phyloP scores from a whole-genome alignment of 1,284 basidiomycete genomes.

The Singerocomus rubriflavus region DNA sequence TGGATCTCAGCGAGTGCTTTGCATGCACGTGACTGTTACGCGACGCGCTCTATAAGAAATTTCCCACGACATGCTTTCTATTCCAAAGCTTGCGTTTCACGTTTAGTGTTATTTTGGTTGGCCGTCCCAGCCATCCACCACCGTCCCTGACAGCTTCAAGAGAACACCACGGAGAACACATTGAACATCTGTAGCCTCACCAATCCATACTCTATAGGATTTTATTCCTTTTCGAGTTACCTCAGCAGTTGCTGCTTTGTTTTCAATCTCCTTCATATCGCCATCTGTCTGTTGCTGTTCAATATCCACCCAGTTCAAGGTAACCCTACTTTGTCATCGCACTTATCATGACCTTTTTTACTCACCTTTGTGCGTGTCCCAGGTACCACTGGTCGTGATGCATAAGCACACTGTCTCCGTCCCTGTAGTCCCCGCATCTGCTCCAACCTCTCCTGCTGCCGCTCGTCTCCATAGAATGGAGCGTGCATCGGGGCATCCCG shows the following conservation, averaged over 20 bases:
- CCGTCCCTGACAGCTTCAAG: constrained; percentile 10
- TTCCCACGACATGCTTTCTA: constrained; percentile 28
- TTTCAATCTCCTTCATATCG: constrained; percentile 29
- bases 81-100: constrained; percentile 28
- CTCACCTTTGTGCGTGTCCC: constrained; percentile 8
- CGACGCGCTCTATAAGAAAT: constrained; percentile 35
- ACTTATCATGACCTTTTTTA: constrained; percentile 2
- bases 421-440: constrained; percentile 40
- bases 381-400: constrained; percentile 25
- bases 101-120: constrained; percentile 26
- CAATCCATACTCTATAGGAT: constrained; percentile 17
- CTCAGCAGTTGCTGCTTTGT: constrained; percentile 13
- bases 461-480: constrained; percentile 37
- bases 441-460: constrained; percentile 45
- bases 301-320: constrained; percentile 19
- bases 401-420: constrained; percentile 32
- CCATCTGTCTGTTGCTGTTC: constrained; percentile 17
- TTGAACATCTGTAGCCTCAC: constrained; percentile 1
- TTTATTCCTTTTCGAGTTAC: constrained; percentile 22
- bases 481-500: constrained; percentile 35
- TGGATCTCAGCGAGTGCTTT: constrained; percentile 17
- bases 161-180: constrained; percentile 6
- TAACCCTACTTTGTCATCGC: constrained; percentile 4
- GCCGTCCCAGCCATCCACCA: constrained; percentile 10
- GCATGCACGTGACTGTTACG: constrained; percentile 34